Conservation (phyloP, 2,329 filamentous ascomycete species). For the Aspergillus jensenii region DNA sequence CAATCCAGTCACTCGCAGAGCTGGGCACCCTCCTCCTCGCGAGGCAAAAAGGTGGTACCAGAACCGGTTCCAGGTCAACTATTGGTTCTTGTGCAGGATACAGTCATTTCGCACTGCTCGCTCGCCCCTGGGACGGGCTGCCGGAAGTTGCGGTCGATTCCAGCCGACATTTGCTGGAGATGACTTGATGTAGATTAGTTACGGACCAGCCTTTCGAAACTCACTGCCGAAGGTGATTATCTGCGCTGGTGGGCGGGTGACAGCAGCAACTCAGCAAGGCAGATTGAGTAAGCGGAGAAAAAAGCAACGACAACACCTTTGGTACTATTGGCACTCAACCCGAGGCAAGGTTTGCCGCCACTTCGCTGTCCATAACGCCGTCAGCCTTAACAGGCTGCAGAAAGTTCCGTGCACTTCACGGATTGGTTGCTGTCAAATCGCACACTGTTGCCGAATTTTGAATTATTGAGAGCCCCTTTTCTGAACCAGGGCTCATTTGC, state of each 20-base stretch:
- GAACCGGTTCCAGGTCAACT: neutral
- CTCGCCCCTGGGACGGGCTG: neutral
- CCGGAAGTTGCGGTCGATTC: neutral
- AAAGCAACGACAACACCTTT: neutral
- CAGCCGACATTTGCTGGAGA: neutral
- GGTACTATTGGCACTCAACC: neutral
- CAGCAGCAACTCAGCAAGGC: neutral
- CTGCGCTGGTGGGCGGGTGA: neutral
- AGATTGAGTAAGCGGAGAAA: neutral
- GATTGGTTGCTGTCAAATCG: neutral
- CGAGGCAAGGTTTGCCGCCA: constrained; percentile 14
- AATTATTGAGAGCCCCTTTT: too few species aligned
- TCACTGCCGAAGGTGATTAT: neutral
- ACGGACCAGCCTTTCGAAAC: neutral
- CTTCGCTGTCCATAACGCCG: constrained; percentile 16
- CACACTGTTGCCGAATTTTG: neutral
- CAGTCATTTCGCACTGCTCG: neutral
- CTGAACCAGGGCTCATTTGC: neutral
- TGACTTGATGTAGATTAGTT: neutral
- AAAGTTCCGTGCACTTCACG: constrained; percentile 16
- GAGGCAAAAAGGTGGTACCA: constrained; percentile 4
- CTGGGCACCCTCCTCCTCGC: constrained; percentile 7
- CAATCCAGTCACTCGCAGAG: constrained; percentile 15
- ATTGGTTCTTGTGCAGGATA: constrained; percentile 7
- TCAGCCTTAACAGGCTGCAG: constrained; percentile 39